Evolutionary conservation across 2,329 filamentous ascomycete genomes (phyloP), one percentile per base, ranked within the genome.

Genomic region (Intubia oerlemansii): DNA sequence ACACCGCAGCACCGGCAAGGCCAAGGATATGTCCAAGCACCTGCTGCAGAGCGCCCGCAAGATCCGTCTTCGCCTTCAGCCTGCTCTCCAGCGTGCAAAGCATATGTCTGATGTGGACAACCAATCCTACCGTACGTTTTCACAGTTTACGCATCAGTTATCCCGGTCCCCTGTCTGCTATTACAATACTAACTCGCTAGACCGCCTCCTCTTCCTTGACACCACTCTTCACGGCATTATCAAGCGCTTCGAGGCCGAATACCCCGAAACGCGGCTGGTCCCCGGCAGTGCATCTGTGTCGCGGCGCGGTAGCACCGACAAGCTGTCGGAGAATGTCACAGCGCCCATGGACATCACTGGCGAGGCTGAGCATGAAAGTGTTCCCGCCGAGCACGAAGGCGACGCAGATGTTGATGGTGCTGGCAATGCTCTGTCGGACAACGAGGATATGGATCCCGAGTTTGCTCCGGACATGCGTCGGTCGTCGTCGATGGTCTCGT

Each of bases 191-290:
- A 25, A 18, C 17, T 10, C 25, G 5, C n/a, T 7, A 78, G 72
- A 69, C 20, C 75, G 77, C 27, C 64, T 95, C 13, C 58, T 75
- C 24, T 92, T 92, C 62, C 65, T 98, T 17, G 82, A 93, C 42
- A 61, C 76, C 35, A 95, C 88, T 0, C 60, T 98, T 8, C 65
- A 82, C 42, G 74, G 76, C 39, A 93, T 95, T 53, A 95, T 95
- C 43, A 73, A 80, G 45, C 76, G 88, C 17, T 98, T 95, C 45
- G 88, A 95, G 48, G 78, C 91, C 45, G 85, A 95, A 49, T 95
- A 82, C 42, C 88, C 88, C 0, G 85, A 95, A 44, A 90, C 79
- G 1, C 70, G 80, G 20, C 56, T 56, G 31, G 38, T 37, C 8
- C 43, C 47, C 28, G 42, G 44, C 20, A 42, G 42, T 13, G 35